These are phyloP conservation scores for Jaltomata sinuosa DNA, from an alignment of 257 asterid species.

Conservation along the genomic window DNA sequence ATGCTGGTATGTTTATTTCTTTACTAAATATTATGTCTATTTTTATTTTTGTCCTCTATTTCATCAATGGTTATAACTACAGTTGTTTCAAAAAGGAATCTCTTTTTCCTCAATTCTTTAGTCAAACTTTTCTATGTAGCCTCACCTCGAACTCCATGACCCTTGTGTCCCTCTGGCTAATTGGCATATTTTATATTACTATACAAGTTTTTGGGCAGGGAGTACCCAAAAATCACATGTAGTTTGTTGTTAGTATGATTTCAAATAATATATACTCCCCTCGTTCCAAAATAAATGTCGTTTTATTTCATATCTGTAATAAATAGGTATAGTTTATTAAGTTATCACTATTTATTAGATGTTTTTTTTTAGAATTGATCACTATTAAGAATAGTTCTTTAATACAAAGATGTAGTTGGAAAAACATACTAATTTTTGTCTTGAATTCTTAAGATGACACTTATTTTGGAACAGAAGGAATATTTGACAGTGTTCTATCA, in stretches of 20 bases:
- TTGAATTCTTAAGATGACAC: too few relatives aligned
- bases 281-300: too few relatives aligned
- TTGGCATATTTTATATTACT: background rate
- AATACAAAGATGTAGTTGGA: too few relatives aligned
- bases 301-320: too few relatives aligned
- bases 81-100: background rate
- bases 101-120: slow-evolving; percentile 9
- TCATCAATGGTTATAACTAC: background rate
- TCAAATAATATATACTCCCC: background rate
- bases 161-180: slow-evolving; percentile 7
- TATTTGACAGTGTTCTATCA: too few relatives aligned
- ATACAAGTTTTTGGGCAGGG: background rate
- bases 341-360: too few relatives aligned
- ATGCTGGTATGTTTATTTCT: slow-evolving; percentile 52
- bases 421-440: too few relatives aligned
- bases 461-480: too few relatives aligned
- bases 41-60: background rate
- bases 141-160: slow-evolving; percentile 31
- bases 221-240: background rate
- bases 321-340: too few relatives aligned
- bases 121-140: slow-evolving; percentile 40
- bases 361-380: too few relatives aligned
- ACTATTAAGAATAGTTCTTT: too few relatives aligned
- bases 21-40: background rate
- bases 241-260: slow-evolving; percentile 12